Percentiles rank a stretch among this genome's conserved stretches.
Conservation (phyloP, 768 basidiomycete species). For the Heimioporus sp. region DNA sequence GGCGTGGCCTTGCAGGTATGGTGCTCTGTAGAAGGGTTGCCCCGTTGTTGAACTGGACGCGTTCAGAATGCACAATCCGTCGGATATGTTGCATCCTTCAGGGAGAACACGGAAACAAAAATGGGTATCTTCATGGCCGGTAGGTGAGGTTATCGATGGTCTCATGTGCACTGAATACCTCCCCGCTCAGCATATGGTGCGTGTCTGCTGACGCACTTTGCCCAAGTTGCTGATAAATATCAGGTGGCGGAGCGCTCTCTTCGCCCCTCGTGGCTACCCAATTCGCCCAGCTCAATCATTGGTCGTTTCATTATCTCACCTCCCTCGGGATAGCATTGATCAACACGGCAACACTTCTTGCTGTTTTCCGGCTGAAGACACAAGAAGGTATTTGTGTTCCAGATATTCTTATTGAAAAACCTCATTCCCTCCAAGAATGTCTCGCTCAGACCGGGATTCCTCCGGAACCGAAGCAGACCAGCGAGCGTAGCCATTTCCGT, state of each 20-base stretch:
- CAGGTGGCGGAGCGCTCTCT: conserved; percentile 46
- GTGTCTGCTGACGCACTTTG: not conserved
- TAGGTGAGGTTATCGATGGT: not conserved
- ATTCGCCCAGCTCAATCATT: conserved; percentile 39
- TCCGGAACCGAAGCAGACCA: conserved; percentile 20
- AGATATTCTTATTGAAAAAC: not conserved
- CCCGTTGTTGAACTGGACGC: not conserved
- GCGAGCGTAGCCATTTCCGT: conserved; percentile 39
- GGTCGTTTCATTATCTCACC: conserved; percentile 43
- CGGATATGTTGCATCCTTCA: conserved; percentile 61
- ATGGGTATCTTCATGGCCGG: conserved; percentile 67
- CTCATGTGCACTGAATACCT: not conserved
- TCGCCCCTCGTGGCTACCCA: conserved; percentile 54
- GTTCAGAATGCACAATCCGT: conserved; percentile 70
- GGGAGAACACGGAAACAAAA: conserved; percentile 54
- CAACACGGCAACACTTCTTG: conserved; percentile 49
- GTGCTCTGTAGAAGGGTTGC: not conserved
- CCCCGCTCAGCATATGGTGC: conserved; percentile 11
- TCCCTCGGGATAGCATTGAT: conserved; percentile 63
- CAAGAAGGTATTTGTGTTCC: conserved; percentile 54
- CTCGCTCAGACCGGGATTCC: conserved; percentile 35
- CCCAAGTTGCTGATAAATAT: not conserved
- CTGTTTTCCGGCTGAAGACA: conserved; percentile 60
- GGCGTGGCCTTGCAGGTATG: conserved; percentile 46
- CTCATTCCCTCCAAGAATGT: conserved; percentile 30